A percentile compares a stretch with the other conserved stretches of the same genome.
These are phyloP conservation scores for Trypanosoma avium DNA, from an alignment of 208 protist genomes.

Conservation along the genomic window DNA sequence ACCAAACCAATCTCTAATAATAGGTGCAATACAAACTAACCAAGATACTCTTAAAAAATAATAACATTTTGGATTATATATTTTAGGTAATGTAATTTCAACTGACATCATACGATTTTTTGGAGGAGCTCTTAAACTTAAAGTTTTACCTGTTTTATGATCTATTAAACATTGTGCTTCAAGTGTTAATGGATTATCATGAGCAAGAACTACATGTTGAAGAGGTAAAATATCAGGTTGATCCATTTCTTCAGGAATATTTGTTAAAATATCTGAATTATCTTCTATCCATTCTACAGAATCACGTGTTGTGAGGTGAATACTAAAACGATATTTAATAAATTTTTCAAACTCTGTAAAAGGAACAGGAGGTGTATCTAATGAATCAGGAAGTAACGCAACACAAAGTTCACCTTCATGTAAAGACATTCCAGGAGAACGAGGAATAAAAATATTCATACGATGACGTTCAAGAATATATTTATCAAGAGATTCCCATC, in stretches of 20 bases:
- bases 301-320: slow-evolving; percentile 42
- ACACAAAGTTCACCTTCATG: slow-evolving; percentile 61
- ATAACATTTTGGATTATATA: slow-evolving; percentile 57
- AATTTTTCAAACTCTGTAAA: slow-evolving; percentile 71
- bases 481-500: slow-evolving; percentile 73
- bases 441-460: slow-evolving; percentile 46
- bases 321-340: slow-evolving; percentile 67
- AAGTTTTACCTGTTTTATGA: slow-evolving; percentile 51
- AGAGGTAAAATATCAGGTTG: slow-evolving; percentile 29
- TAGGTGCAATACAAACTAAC: slow-evolving; percentile 66
- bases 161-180: slow-evolving; percentile 56
- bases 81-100: slow-evolving; percentile 53
- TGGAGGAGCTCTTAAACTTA: slow-evolving; percentile 45
- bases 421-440: slow-evolving; percentile 34
- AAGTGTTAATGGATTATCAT: slow-evolving; percentile 42
- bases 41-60: slow-evolving; percentile 73
- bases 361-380: slow-evolving; percentile 35
- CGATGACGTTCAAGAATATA: slow-evolving; percentile 57
- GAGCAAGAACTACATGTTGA: slow-evolving; percentile 48
- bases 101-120: slow-evolving; percentile 62
- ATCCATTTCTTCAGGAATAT: slow-evolving; percentile 34
- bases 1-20: slow-evolving; percentile 72
- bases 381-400: slow-evolving; percentile 62
- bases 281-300: slow-evolving; percentile 47
- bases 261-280: slow-evolving; percentile 22